phyloP scores from a whole-genome alignment of 2,329 filamentous ascomycete genomes.

The Calcarisporium arbuscula region DNA sequence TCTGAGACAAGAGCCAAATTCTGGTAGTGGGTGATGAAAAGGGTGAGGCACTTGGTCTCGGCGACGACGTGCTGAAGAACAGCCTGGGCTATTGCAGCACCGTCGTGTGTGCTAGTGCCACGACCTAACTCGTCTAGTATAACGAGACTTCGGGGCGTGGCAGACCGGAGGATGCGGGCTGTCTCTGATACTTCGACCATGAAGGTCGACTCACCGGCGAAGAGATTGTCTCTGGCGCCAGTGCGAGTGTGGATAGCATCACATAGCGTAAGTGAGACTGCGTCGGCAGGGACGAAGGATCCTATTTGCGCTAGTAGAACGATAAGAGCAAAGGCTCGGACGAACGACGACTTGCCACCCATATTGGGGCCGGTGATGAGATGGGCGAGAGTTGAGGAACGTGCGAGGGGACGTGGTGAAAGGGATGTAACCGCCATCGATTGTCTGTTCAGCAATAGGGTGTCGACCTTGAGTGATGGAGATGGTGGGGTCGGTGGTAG shows the following conservation, averaged over 20 bases:
- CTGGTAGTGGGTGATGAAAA: slow-evolving; percentile 99
- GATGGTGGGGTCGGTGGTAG: slow-evolving; percentile 60
- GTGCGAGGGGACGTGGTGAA: slow-evolving; percentile 74
- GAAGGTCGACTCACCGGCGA: slow-evolving; percentile 91
- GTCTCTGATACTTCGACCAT: slow-evolving; percentile 98
- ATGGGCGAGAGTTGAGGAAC: slow-evolving; percentile 61
- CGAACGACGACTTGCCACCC: slow-evolving; percentile 98
- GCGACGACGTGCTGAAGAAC: slow-evolving; percentile 80
- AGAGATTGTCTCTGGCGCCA: slow-evolving; percentile 93
- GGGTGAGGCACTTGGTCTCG: slow-evolving; percentile 67
- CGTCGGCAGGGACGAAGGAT: slow-evolving; percentile 80
- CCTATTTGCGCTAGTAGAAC: slow-evolving; percentile 92
- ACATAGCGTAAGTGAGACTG: slow-evolving; percentile 69
- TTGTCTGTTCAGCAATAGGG: slow-evolving; percentile 89
- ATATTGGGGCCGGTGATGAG: slow-evolving; percentile 97
- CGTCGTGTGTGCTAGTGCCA: slow-evolving; percentile 91
- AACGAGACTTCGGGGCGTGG: slow-evolving; percentile 76
- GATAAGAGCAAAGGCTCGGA: slow-evolving; percentile 85
- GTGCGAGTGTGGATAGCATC: slow-evolving; percentile 94
- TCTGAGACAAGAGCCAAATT: slow-evolving; percentile 65
- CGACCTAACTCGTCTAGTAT: slow-evolving; percentile 92
- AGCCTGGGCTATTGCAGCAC: slow-evolving; percentile 88
- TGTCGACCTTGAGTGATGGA: slow-evolving; percentile 64
- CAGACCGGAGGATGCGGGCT: slow-evolving; percentile 80
- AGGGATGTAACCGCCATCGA: slow-evolving; percentile 83